These are phyloP conservation scores for Leccinum longicurvipes DNA, from an alignment of 768 basidiomycete genomes.

Conservation along the genomic window DNA sequence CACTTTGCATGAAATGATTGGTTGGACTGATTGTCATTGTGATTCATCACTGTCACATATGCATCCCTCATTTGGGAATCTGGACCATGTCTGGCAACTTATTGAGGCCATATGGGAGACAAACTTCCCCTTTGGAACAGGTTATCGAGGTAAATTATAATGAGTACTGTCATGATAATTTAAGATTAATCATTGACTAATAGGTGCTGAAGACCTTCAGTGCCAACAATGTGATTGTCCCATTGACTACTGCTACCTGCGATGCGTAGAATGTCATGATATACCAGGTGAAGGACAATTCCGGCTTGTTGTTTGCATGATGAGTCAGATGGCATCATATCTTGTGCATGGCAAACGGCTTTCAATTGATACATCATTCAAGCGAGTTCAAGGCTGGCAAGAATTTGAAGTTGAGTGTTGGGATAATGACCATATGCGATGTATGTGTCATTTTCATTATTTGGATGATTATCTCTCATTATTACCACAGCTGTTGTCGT, in stretches of 20 bases:
- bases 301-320: background rate
- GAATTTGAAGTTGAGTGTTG: slow-evolving; percentile 4
- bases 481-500: slow-evolving; percentile 4
- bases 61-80: slow-evolving; percentile 2
- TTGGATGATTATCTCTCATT: no score
- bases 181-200: no score
- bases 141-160: no score
- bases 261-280: no score
- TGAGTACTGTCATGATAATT: no score
- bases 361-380: slow-evolving; percentile 5
- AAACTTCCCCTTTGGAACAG: no score
- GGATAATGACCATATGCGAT: background rate
- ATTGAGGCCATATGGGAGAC: background rate
- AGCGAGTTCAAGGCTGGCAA: background rate
- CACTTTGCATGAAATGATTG: background rate
- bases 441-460: background rate
- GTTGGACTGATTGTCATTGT: background rate
- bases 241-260: no score
- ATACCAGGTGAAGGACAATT: no score
- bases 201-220: no score
- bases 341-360: background rate
- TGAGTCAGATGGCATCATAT: background rate
- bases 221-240: no score
- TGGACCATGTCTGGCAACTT: background rate
- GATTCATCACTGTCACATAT: background rate